phyloP scores from a whole-genome alignment of 306 rosid genomes.

The Delonix regia region DNA sequence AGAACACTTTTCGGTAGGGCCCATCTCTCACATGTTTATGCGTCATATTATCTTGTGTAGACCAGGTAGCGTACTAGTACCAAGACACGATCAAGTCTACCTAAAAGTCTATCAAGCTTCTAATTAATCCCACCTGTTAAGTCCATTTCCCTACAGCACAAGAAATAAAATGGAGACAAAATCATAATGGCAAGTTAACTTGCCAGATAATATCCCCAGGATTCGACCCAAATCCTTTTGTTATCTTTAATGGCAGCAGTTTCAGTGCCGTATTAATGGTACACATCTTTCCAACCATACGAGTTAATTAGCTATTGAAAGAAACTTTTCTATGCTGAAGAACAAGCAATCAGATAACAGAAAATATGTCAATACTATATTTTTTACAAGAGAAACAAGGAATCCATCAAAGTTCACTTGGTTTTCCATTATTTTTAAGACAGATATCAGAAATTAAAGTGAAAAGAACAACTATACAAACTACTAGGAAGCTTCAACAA shows the following conservation, averaged over 20 bases:
- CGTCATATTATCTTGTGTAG: neutral
- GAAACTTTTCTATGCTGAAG: neutral
- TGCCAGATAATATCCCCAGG: conserved; percentile 20
- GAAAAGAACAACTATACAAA: neutral
- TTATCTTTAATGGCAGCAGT: neutral
- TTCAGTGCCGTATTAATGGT: neutral
- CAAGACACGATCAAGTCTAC: neutral
- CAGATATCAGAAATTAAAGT: neutral
- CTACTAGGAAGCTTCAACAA: conserved; percentile 2
- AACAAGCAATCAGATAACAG: neutral
- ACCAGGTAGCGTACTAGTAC: neutral
- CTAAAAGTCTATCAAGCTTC: neutral
- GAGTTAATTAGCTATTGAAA: neutral
- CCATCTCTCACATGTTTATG: neutral
- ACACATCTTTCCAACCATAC: conserved; percentile 18
- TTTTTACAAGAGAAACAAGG: neutral
- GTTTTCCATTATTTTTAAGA: conserved; percentile 21
- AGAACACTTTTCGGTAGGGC: neutral
- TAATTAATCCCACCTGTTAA: conserved; percentile 1
- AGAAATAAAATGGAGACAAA: neutral
- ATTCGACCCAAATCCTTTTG: conserved; percentile 23
- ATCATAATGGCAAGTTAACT: neutral
- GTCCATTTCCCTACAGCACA: neutral
- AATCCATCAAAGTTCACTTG: conserved; percentile 17
- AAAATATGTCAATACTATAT: neutral